These are phyloP conservation scores for Trichocladium antarcticum DNA, from an alignment of 495 filamentous ascomycete species.

Conservation along the genomic window DNA sequence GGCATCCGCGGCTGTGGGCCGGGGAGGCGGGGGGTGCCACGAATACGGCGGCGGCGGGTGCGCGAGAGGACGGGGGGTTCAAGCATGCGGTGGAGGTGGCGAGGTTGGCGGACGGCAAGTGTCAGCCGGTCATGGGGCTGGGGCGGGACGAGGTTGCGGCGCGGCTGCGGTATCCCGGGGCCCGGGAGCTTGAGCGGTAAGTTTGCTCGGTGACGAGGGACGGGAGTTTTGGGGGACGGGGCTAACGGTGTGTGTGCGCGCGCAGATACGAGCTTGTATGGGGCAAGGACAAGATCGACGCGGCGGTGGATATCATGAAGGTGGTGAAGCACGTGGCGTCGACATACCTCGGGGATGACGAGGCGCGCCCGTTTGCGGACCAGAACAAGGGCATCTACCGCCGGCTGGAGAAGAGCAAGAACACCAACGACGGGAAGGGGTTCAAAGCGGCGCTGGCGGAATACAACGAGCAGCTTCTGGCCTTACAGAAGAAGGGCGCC, in stretches of 20 bases:
- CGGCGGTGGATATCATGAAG: slow-evolving; percentile 70
- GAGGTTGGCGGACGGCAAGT: slow-evolving; percentile 34
- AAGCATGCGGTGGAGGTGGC: slow-evolving; percentile 63
- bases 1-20: slow-evolving; percentile 43
- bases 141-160: slow-evolving; percentile 44
- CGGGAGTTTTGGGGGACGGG: too few relatives aligned
- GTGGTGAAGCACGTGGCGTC: slow-evolving; percentile 63
- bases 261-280: slow-evolving; percentile 73
- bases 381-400: slow-evolving; percentile 62
- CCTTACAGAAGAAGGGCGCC: slow-evolving; percentile 49
- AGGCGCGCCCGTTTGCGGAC: slow-evolving; percentile 55
- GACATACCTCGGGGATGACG: slow-evolving; percentile 59
- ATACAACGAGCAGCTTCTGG: slow-evolving; percentile 60
- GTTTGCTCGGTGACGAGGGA: too few relatives aligned
- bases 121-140: slow-evolving; percentile 37
- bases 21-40: slow-evolving; percentile 36
- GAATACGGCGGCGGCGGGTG: slow-evolving; percentile 20
- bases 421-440: slow-evolving; percentile 50
- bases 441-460: slow-evolving; percentile 59
- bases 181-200: slow-evolving; percentile 57
- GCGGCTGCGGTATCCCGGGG: slow-evolving; percentile 61
- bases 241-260: too few relatives aligned
- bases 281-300: slow-evolving; percentile 72
- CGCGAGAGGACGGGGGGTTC: slow-evolving; percentile 20
- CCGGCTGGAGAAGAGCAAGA: slow-evolving; percentile 53